Base-by-base conservation (phyloP, 1,284 basidiomycete species). In the Vanrija pseudolonga region DNA sequence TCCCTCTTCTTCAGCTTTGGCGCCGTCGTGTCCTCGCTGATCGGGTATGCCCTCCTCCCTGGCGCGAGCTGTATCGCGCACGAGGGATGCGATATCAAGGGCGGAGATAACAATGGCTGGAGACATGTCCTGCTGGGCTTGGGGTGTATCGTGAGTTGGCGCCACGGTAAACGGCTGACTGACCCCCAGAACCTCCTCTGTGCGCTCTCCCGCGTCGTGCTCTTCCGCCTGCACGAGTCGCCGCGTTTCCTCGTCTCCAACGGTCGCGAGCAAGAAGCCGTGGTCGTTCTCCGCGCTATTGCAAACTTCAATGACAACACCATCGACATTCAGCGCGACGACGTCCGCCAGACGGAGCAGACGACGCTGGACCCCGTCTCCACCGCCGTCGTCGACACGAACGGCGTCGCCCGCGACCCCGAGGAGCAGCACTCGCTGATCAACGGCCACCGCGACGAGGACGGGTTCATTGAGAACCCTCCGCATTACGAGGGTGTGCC, bases 1-100 rank as follows among this genome's bases (percentile, higher is more conserved):
- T 95, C 91, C 6, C 84, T 96, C 19, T 98, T 98, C 80, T 96
- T 96, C 79, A 93, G 90, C 3, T 78, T 95, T 45, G 93, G 93
- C 41, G 85, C 92, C 0, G 90, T 96, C 23, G 72, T 95, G 7
- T 81, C 90, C 2, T 90, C 92, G 0, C 71, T 90, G 9, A 83
- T 92, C 37, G 89, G 84, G 26, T 81, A 92, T 28, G 55, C 87
- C 26, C 81, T 93, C 46, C 82, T 97, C 32, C 93, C 93, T 0
- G 77, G 81, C 17, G 80, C 85, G 61, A 90, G 89, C 1, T 97
- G 93, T 69, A 75, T 43, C 12, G 42, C 51, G n/a, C 56, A 40
- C 26, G 68, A 66, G 6, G 63, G 62, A 7, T 76, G 74, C 51
- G 83, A 88, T 67, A 81, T 87, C 12, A 79, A 79, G 0, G 61